Percentiles rank a stretch among this genome's conserved stretches.
phyloP scores from a whole-genome alignment of 2,329 filamentous ascomycete genomes.

The Cadophora gregata region DNA sequence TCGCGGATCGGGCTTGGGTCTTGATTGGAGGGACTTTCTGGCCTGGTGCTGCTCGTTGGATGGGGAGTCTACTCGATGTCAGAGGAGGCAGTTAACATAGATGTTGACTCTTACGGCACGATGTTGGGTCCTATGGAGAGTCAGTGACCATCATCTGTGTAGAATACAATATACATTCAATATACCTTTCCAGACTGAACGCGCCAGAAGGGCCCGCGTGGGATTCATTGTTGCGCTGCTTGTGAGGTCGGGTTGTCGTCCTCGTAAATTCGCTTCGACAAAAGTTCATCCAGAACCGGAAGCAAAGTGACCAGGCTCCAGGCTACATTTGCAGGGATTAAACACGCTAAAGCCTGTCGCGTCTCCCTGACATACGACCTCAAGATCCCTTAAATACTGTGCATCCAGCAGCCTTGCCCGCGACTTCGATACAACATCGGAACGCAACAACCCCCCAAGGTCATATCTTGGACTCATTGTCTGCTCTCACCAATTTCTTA shows the following conservation, averaged over 20 bases:
- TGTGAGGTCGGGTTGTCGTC: neutral
- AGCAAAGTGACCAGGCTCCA: neutral
- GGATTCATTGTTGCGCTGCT: conserved; percentile 57
- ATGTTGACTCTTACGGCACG: conserved; percentile 62
- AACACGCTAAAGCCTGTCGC: conserved; percentile 33
- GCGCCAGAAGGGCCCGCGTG: conserved; percentile 62
- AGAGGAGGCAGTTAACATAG: conserved; percentile 37
- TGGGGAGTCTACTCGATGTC: conserved; percentile 55
- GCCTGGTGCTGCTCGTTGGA: conserved; percentile 54
- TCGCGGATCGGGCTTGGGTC: conserved; percentile 73
- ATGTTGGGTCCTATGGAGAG: conserved; percentile 66
- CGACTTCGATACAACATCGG: neutral
- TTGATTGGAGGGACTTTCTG: conserved; percentile 66
- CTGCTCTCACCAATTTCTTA: neutral
- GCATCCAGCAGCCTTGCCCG: neutral
- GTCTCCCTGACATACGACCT: conserved; percentile 30
- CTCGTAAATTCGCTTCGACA: conserved; percentile 19
- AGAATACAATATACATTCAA: neutral
- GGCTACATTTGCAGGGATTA: conserved; percentile 27
- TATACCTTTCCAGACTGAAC: conserved; percentile 78
- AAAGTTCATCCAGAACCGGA: conserved; percentile 5
- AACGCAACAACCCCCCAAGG: neutral
- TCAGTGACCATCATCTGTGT: conserved; percentile 36
- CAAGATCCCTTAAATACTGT: neutral
- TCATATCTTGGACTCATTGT: neutral